phyloP scores from a whole-genome alignment of 2,329 filamentous ascomycete species.

The Microsporum ferrugineum region DNA sequence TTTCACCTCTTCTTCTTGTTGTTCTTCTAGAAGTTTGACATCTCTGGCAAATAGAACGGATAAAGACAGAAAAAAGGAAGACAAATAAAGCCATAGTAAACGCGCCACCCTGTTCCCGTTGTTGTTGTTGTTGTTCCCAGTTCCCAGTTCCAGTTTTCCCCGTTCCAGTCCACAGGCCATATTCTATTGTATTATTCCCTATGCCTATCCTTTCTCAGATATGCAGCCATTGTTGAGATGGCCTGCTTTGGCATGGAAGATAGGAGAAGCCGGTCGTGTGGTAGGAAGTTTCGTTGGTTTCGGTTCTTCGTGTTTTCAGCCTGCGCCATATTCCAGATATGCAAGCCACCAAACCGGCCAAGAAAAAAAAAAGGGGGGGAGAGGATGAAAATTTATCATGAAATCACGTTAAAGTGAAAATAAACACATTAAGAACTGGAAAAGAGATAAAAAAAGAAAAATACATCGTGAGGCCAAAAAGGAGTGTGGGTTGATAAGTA shows the following conservation, averaged over 20 bases:
- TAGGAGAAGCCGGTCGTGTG: not conserved
- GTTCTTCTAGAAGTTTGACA: not conserved
- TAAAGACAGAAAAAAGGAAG: not conserved
- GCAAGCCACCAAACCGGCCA: not conserved
- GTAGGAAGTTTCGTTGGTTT: not conserved
- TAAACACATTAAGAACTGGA: not conserved
- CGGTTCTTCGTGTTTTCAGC: not conserved
- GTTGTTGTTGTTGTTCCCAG: not conserved
- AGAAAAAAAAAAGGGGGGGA: not conserved
- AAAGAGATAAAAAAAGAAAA: conserved; percentile 6
- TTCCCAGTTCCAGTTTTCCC: not conserved
- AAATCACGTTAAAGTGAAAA: not conserved
- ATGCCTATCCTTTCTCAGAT: not conserved
- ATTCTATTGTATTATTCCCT: not conserved
- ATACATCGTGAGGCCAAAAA: conserved; percentile 1
- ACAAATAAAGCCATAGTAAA: not conserved
- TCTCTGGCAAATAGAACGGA: not conserved
- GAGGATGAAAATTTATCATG: not conserved
- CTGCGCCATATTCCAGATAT: conserved; percentile 3
- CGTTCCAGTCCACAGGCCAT: not conserved
- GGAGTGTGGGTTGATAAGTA: conserved; percentile 7
- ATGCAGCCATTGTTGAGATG: not conserved
- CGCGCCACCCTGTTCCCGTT: not conserved
- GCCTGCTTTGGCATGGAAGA: not conserved
- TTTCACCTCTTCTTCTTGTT: not conserved